Base-by-base conservation (phyloP, 1,284 basidiomycete genomes). In the Sporisorium scitamineum region DNA sequence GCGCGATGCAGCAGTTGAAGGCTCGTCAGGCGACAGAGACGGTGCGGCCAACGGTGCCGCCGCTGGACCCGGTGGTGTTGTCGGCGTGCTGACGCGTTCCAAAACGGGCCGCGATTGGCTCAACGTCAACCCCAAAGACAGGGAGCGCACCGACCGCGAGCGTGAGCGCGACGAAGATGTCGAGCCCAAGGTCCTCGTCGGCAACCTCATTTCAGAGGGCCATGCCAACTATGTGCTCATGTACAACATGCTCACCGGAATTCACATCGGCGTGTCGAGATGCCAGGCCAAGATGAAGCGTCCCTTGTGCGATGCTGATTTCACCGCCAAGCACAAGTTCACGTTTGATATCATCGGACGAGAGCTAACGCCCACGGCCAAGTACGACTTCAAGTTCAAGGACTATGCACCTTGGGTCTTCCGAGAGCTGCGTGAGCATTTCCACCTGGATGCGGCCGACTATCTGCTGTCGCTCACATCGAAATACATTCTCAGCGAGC, bases 181-280 rank as follows among this genome's bases (percentile, higher is more conserved):
- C 34, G 78, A 75, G 54, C 78, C 80, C 34, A 72, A 71, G 29
- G 92, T 92, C 13, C 87, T 97, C 13, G 93, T 98, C 0, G 96
- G 96, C 10, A 98, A 98, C 85, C 86, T 98, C 78, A 97, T 99
- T 73, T 94, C 94, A 41, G 95, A 98, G 85, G 96, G 92, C 79
- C 96, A 99, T 86, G 95, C 92, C 86, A 99, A 99, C 88, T 99
- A 98, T 81, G 94, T 98, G 68, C 88, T 99, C 83, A 98, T 98
- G 96, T 99, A 98, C 88, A 98, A 99, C 88, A 99, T 99, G 96
- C 89, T 99, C 80, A 99, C 96, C 4, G 96, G 96, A 6, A 98
- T 99, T 75, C 91, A 96, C 34, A 95, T 95, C 79, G 95, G 92
- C 55, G 93, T 97, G 6, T 98, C 96, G 51, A 89, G 96, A 76